These are phyloP conservation scores for Fraxinus anomala DNA, from an alignment of 257 asterid species.

Conservation along the genomic window DNA sequence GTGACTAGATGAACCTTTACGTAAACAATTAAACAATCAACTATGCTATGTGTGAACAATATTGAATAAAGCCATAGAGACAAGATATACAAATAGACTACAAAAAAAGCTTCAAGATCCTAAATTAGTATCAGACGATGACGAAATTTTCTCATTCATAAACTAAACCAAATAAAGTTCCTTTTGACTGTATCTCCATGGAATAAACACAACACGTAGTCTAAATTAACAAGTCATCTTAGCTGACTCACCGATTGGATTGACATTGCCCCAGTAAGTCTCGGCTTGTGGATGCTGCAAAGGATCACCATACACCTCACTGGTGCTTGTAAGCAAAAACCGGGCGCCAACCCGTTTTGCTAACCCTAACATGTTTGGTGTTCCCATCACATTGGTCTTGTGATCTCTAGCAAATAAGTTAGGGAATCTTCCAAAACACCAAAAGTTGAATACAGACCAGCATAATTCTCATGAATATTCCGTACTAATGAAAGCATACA, in stretches of 20 bases:
- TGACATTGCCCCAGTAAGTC: conserved; percentile 92
- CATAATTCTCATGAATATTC: conserved; percentile 1
- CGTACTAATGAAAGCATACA: background rate
- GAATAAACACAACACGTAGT: background rate
- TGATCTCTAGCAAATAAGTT: conserved; percentile 45
- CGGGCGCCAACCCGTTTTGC: conserved; percentile 90
- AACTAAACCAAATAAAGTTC: background rate
- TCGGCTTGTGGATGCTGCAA: conserved; percentile 85
- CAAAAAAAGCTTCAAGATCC: background rate
- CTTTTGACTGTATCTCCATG: background rate
- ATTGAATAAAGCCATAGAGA: background rate
- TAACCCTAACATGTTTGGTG: conserved; percentile 87
- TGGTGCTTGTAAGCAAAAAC: conserved; percentile 85
- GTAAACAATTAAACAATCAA: background rate
- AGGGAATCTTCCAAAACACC: conserved; percentile 35
- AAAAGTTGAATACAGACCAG: background rate
- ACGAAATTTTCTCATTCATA: background rate
- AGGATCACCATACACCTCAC: conserved; percentile 92
- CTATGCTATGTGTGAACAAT: background rate
- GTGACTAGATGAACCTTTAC: background rate
- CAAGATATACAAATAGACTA: background rate
- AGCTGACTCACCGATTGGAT: conserved; percentile 74
- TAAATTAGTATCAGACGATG: background rate
- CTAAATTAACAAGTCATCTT: background rate
- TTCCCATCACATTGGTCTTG: conserved; percentile 99